Evolutionary conservation across 2,329 filamentous ascomycete species (phyloP), one percentile per base, ranked within the genome.

Genomic region (Rhynchosporium graminicola): DNA sequence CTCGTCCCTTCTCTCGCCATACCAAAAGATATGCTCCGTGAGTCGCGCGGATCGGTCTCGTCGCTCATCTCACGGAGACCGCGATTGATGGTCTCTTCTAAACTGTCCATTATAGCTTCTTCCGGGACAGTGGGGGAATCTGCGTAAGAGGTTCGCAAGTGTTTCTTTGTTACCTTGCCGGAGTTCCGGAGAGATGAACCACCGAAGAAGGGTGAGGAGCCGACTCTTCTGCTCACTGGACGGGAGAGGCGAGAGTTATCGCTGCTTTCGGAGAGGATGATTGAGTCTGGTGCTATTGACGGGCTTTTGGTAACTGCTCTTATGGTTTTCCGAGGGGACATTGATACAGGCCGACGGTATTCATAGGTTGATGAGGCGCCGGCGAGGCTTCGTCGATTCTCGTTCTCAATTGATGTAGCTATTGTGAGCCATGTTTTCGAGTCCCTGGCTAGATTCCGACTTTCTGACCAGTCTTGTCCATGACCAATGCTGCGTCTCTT

Each of bases 201-300:
- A 5, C 65, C 65, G 42, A 73, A 73, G 62, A 74, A 74, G 6
- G 72, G 71, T 7, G 70, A 70, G 3, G 65, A 65, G 10, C 71
- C 71, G 13, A 65, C 48, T 10, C 72, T 63, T 50, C 72, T 62
- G 42, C 65, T 69, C 0, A 72, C 61, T 28, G 70, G 70, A 4
- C 68, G 63, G 28, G 64, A 67, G 48, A 51, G 61, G 43, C 57
- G 52, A 38, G 54, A 61, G 46, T 56, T 59, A 6, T 28, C 57
- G 57, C 62, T 66, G 31, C 52, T 67, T 29, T 62, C 46, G 33
- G 59, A 64, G 28, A 51, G 43, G 38, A 42, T 26, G 20, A 46
- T 31, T 7, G n/a, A 46, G 59, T 48, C 55, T 43, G 46, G 36
- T 47, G 40, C 36, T 50, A 58, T 31, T 4, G 62, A 48, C 6